Percentiles rank a stretch among this genome's conserved stretches.
phyloP scores from a whole-genome alignment of 2,329 filamentous ascomycete genomes.

The Hortaea sp. region DNA sequence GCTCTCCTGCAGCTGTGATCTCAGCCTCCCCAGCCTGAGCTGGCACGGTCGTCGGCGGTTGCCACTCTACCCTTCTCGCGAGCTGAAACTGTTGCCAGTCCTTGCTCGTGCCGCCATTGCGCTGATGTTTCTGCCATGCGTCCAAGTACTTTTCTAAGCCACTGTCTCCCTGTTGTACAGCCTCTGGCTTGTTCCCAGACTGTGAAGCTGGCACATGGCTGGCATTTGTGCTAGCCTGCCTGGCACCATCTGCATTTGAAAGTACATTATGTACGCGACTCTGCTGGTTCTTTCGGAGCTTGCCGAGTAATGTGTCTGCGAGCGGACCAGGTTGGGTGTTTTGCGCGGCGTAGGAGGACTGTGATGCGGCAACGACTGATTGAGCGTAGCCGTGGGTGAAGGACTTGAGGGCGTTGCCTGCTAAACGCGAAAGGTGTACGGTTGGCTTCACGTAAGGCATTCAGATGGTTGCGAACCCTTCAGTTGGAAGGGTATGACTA shows the following conservation, averaged over 20 bases:
- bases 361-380: conserved; percentile 89
- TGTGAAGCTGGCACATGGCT: conserved; percentile 14
- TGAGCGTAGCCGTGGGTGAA: conserved; percentile 97
- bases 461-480: conserved; percentile 67
- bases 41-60: conserved; percentile 40
- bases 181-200: conserved; percentile 18
- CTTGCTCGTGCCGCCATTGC: conserved; percentile 49
- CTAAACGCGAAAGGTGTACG: conserved; percentile 84
- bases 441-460: conserved; percentile 67
- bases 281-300: conserved; percentile 33
- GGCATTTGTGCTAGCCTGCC: conserved; percentile 25
- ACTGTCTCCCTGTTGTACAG: conserved; percentile 27
- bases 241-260: conserved; percentile 21
- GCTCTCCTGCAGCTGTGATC: conserved; percentile 9
- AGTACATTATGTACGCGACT: conserved; percentile 20
- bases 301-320: conserved; percentile 38
- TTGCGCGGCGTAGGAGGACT: conserved; percentile 66
- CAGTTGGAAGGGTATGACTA: conserved; percentile 42
- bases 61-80: conserved; percentile 81
- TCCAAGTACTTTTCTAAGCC: conserved; percentile 86
- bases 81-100: conserved; percentile 93
- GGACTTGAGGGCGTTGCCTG: conserved; percentile 56
- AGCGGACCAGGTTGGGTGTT: conserved; percentile 47
- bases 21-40: conserved; percentile 27
- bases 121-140: conserved; percentile 72